These are phyloP conservation scores for Russula ochroleuca DNA, from an alignment of 768 basidiomycete species.

Conservation along the genomic window DNA sequence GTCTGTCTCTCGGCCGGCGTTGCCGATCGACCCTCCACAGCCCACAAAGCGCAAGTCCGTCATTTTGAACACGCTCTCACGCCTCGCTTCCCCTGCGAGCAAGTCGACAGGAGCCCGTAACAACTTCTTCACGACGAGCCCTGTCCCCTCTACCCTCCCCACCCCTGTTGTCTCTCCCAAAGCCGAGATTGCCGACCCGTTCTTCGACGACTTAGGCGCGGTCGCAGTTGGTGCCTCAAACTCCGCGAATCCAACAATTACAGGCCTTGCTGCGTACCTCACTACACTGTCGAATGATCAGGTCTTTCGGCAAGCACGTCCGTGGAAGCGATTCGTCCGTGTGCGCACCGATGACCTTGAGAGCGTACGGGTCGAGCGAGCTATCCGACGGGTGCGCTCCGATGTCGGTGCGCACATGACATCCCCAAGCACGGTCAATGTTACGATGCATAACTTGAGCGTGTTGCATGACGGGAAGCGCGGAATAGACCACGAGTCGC, in stretches of 20 bases:
- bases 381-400: slow-evolving; percentile 82
- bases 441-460: slow-evolving; percentile 24
- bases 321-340: slow-evolving; percentile 83
- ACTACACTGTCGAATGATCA: slow-evolving; percentile 71
- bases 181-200: slow-evolving; percentile 59
- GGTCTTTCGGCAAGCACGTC: slow-evolving; percentile 54
- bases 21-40: slow-evolving; percentile 59
- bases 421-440: slow-evolving; percentile 30
- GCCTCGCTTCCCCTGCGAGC: slow-evolving; percentile 68
- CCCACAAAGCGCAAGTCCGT: slow-evolving; percentile 72
- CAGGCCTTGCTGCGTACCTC: slow-evolving; percentile 70
- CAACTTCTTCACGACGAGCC: slow-evolving; percentile 22
- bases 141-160: slow-evolving; percentile 37
- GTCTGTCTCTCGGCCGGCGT: slow-evolving; percentile 49
- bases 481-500: slow-evolving; percentile 19
- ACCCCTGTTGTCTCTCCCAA: slow-evolving; percentile 51
- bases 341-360: slow-evolving; percentile 86
- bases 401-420: slow-evolving; percentile 73
- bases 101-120: slow-evolving; percentile 43
- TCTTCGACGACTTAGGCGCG: slow-evolving; percentile 36
- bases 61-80: slow-evolving; percentile 82
- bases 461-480: slow-evolving; percentile 14
- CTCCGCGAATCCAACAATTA: slow-evolving; percentile 39
- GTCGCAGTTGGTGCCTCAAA: slow-evolving; percentile 29
- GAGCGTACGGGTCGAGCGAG: slow-evolving; percentile 79